Conservation (phyloP, 148 eudicot genomes). For the Fagopyrum esculentum region DNA sequence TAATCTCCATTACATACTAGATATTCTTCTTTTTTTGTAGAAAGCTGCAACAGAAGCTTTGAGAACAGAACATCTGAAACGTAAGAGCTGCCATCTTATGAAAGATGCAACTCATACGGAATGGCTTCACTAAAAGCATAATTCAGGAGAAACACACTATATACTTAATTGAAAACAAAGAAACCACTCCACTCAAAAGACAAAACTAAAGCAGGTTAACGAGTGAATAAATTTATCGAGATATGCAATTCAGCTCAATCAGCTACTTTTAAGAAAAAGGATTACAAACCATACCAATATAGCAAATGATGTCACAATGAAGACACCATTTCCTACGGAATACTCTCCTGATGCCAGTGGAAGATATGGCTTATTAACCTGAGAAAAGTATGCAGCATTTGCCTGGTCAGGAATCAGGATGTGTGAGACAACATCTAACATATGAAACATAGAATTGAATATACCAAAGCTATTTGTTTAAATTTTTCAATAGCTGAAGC, state of each 20-base stretch:
- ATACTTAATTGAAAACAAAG: neutral
- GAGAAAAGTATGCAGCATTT: constrained; percentile 16
- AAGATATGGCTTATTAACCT: constrained; percentile 98
- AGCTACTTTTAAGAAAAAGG: neutral
- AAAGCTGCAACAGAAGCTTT: neutral
- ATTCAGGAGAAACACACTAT: neutral
- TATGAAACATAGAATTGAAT: neutral
- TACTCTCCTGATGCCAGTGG: constrained; percentile 96
- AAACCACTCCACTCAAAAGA: neutral
- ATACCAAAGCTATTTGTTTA: neutral
- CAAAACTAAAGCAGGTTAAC: neutral
- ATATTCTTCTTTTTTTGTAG: neutral
- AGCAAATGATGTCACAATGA: constrained; percentile 75
- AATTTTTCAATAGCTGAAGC: too few species aligned
- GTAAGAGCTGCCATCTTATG: neutral
- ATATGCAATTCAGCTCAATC: neutral
- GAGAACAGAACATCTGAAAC: neutral
- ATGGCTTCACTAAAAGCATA: neutral
- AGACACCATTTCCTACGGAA: constrained; percentile 58
- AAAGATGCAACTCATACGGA: neutral
- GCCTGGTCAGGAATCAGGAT: neutral
- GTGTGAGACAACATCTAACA: neutral
- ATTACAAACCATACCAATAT: constrained; percentile 42
- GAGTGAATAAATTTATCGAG: neutral
- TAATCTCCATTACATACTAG: neutral